Conservation (phyloP, 768 basidiomycete genomes). For the Rhizopogon salebrosus region DNA sequence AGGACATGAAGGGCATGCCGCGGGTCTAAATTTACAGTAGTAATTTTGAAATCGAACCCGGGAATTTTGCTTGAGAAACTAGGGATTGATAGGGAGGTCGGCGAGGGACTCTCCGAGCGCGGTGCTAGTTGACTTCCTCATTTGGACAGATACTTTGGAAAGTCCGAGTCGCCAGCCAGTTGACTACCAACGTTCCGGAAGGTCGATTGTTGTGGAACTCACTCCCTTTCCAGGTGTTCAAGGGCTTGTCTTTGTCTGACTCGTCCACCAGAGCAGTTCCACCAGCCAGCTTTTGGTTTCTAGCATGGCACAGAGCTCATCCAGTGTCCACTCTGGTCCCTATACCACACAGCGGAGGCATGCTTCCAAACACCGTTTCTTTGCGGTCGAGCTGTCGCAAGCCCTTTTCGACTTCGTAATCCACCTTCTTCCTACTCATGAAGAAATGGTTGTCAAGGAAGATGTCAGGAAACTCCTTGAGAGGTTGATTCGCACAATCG, state of each 20-base stretch:
- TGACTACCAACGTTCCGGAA: slow-evolving; percentile 14
- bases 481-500: slow-evolving; percentile 90
- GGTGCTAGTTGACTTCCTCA: slow-evolving; percentile 16
- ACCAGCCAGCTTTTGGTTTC: slow-evolving; percentile 4
- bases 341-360: slow-evolving; percentile 29
- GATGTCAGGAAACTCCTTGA: slow-evolving; percentile 93
- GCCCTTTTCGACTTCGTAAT: slow-evolving; percentile 92
- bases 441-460: slow-evolving; percentile 93
- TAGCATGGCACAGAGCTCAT: slow-evolving; percentile 26
- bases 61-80: no score
- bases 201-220: slow-evolving; percentile 24
- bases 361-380: slow-evolving; percentile 50
- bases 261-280: slow-evolving; percentile 2
- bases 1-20: no score
- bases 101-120: no score
- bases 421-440: slow-evolving; percentile 82
- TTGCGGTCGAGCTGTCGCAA: slow-evolving; percentile 78
- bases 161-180: slow-evolving; percentile 13
- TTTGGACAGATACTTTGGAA: slow-evolving; percentile 19
- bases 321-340: slow-evolving; percentile 19
- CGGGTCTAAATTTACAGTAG: no score
- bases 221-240: slow-evolving; percentile 9
- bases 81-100: no score
- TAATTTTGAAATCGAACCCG: no score
- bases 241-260: slow-evolving; percentile 8